phyloP scores from a whole-genome alignment of 2,329 filamentous ascomycete species.

The Pestalotiopsis sp. region DNA sequence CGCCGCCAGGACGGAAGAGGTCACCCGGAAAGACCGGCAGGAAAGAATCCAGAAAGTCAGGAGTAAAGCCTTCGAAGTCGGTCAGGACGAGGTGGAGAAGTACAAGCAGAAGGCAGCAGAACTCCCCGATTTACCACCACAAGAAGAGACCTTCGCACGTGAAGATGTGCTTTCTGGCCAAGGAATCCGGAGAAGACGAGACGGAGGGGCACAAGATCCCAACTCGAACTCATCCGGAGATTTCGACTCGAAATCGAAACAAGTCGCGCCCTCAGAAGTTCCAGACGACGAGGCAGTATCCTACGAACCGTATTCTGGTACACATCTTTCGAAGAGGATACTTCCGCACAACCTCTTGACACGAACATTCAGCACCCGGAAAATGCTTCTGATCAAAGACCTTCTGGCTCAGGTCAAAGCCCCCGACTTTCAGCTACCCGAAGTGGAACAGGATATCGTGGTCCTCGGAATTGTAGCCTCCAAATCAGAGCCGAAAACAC shows the following conservation, averaged over 20 bases:
- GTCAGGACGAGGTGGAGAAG: conserved; percentile 59
- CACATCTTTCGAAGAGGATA: conserved; percentile 81
- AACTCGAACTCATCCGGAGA: conserved; percentile 20
- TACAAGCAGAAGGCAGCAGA: conserved; percentile 62
- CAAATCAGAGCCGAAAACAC: conserved; percentile 78
- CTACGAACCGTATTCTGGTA: conserved; percentile 84
- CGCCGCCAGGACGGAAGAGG: conserved; percentile 64
- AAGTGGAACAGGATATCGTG: conserved; percentile 85
- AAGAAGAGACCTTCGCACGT: conserved; percentile 59
- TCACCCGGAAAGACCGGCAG: conserved; percentile 50
- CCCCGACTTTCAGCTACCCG: conserved; percentile 80
- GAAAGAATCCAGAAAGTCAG: conserved; percentile 55
- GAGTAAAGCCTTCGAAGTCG: conserved; percentile 59
- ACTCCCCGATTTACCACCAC: conserved; percentile 50
- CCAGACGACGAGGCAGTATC: conserved; percentile 56
- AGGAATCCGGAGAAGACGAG: conserved; percentile 43
- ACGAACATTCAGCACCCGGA: conserved; percentile 77
- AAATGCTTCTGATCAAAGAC: conserved; percentile 76
- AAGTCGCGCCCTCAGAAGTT: conserved; percentile 34
- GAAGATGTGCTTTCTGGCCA: conserved; percentile 59
- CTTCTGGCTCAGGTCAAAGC: conserved; percentile 80
- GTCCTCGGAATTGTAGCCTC: conserved; percentile 85
- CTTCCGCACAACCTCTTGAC: conserved; percentile 81
- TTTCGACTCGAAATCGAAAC: conserved; percentile 22
- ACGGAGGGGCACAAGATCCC: conserved; percentile 33